phyloP scores from a whole-genome alignment of 225 moss, liverwort and hornwort species.

The Physcomitrium patens region DNA sequence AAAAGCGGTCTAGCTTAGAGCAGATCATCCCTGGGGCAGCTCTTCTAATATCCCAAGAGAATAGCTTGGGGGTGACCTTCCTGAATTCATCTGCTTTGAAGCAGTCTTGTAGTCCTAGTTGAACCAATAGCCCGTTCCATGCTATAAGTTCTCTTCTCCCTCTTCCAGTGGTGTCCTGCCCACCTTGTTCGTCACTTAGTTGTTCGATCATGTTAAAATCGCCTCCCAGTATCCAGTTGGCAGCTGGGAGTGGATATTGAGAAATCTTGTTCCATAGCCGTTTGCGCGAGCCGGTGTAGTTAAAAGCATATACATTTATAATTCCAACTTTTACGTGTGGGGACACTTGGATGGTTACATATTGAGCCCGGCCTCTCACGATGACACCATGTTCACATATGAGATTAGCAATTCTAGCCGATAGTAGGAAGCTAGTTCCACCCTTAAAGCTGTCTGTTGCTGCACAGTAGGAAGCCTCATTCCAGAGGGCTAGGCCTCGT shows the following conservation, averaged over 20 bases:
- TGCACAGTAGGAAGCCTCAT: background rate
- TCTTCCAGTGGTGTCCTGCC: background rate
- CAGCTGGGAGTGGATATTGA: background rate
- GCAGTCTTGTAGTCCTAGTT: background rate
- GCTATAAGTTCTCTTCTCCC: background rate
- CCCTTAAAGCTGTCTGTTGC: background rate
- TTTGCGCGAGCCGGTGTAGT: background rate
- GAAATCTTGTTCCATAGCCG: background rate
- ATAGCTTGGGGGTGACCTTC: background rate
- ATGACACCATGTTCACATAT: background rate
- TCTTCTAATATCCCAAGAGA: background rate
- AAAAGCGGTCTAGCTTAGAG: background rate
- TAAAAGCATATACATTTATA: background rate
- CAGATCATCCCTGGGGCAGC: background rate
- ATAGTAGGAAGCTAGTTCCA: background rate
- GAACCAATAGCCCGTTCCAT: background rate
- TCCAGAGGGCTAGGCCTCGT: background rate
- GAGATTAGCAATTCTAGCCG: background rate
- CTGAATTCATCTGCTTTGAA: background rate
- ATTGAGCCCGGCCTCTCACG: background rate
- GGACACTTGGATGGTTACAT: background rate
- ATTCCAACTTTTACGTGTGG: background rate
- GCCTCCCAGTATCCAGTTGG: too few species aligned
- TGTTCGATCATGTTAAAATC: background rate
- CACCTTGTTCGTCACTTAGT: background rate